phyloP scores from a whole-genome alignment of 202 grass and related monocot species.

The Cymbopogon flexuosus region DNA sequence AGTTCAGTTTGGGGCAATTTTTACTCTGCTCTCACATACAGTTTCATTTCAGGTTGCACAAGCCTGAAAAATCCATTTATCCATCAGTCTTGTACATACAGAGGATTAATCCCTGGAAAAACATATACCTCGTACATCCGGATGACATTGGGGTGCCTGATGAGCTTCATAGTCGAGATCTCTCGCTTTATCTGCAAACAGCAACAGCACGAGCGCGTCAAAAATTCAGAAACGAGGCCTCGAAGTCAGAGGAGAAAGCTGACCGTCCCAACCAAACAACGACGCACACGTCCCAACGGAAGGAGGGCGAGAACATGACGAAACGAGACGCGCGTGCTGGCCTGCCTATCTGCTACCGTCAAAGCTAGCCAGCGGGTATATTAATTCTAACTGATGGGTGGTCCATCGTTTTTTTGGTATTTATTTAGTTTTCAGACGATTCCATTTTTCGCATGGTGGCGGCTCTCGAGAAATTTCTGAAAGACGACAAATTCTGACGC shows the following conservation, averaged over 20 bases:
- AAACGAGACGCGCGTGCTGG: constrained; percentile 5
- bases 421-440: not conserved
- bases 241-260: not conserved
- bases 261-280: constrained; percentile 4
- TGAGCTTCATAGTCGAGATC: constrained; percentile 98
- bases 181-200: constrained; percentile 84
- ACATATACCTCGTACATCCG: constrained; percentile 68
- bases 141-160: constrained; percentile 93
- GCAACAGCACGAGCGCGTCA: not conserved
- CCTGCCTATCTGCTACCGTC: not conserved
- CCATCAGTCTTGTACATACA: not conserved
- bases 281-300: constrained; percentile 9
- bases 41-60: not conserved
- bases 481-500: not conserved
- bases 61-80: not conserved
- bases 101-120: not conserved
- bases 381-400: not conserved
- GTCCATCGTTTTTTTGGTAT: not conserved
- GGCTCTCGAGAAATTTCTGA: not conserved
- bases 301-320: not conserved
- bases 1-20: not conserved
- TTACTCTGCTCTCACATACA: not conserved
- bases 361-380: not conserved
- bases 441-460: not conserved
- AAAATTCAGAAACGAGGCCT: not conserved